Base-by-base conservation (phyloP, 352 stramenopile genomes). In the Elongisporangium anandrum region DNA sequence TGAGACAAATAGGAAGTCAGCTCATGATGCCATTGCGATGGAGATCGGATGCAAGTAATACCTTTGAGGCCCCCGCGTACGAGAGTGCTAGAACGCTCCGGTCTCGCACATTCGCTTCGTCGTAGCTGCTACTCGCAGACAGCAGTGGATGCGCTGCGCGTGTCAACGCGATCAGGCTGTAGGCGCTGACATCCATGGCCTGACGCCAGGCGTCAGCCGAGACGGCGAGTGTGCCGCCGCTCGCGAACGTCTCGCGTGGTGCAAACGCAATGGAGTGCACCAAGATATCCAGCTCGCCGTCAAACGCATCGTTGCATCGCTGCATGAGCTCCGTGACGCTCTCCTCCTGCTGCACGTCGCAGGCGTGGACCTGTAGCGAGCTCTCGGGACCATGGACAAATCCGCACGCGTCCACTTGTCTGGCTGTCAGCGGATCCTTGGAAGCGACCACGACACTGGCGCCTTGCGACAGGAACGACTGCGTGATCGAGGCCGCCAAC, bases 251-350 rank as follows among this genome's bases (percentile, higher is more conserved):
- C 51, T 93, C 77, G 8, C 69, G 68, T 29, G 88, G 79, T 9
- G 88, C 91, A 67, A 94, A 96, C 16, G 92, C 92, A 10, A 97
- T 80, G n/a, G 85, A 95, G 70, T 98, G 92, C 59, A 97, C 81
- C 8, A 97, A 61, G 55, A 94, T 85, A 61, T 97, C 79, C 23
- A 98, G 59, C 50, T 77, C 51, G 4, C 80, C 79, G n/a, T 72
- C 65, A 23, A 82, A 90, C n/a, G 68, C 60, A 7, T 70, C 56
- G 8, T 47, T 59, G 50, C 71, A 90, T 39, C 49, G 52, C 21
- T 67, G 58, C 61, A 92, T 76, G 15, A 94, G 69, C 9, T 68
- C 38, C 0, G 69, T 68, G 17, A 96, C 68, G 53, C 73, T 88
- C 19, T 57, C 60, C 23, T 92, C 81, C 29, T 60, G 68, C 50